Conservation (phyloP, 768 basidiomycete genomes). For the Lactarius tabidus region DNA sequence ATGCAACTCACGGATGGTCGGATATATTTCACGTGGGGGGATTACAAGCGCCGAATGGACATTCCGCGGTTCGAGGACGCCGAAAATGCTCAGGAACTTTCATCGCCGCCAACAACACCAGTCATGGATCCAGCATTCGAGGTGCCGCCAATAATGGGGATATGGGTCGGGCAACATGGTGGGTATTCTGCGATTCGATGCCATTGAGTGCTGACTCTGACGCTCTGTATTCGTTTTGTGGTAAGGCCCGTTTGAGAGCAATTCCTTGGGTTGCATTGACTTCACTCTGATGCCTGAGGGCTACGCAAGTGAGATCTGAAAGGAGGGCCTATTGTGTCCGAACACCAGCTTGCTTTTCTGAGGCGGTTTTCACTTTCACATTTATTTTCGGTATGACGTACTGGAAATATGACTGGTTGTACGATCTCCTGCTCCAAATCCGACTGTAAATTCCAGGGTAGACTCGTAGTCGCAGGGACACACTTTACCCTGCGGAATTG, state of each 20-base stretch:
- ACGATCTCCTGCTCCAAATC: no score
- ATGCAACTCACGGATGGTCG: slow-evolving; percentile 24
- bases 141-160: background rate
- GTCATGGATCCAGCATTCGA: background rate
- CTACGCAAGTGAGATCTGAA: background rate
- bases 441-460: no score
- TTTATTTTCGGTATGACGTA: no score
- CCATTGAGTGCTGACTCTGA: background rate
- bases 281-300: slow-evolving; percentile 16
- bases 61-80: slow-evolving; percentile 6
- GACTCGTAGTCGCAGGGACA: no score
- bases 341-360: no score
- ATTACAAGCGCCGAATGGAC: slow-evolving; percentile 1
- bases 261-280: slow-evolving; percentile 19
- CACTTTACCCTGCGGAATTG: no score
- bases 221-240: background rate
- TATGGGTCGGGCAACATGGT: background rate
- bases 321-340: no score
- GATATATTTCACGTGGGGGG: slow-evolving; percentile 23
- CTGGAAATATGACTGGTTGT: no score
- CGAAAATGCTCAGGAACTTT: background rate
- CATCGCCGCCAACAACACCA: background rate
- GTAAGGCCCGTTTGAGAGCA: background rate
- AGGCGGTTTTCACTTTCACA: no score
- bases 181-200: background rate